Base-by-base conservation (phyloP, 228 moss, liverwort and hornwort species). In the Sphagnum magellanicum region DNA sequence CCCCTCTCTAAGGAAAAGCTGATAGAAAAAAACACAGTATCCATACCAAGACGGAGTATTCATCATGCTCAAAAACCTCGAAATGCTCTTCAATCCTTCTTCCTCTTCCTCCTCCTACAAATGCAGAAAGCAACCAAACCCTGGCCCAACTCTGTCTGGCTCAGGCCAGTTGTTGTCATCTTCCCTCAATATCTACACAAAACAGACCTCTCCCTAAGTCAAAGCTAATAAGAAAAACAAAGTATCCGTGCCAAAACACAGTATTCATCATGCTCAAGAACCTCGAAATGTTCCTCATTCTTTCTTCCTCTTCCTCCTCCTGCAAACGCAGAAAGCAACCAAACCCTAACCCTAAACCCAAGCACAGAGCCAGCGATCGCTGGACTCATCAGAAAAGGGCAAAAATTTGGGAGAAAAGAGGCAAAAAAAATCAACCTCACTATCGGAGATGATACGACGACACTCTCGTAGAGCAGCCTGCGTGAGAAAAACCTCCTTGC, bases 91-190 rank as follows among this genome's bases (percentile, higher is more conserved):
- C 32, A 32, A 32, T 32, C 32, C 32, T 32, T 32, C 32, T 32
- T 32, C 32, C 32, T 32, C 32, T 32, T 3, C 32, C 32, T 32
- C 32, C 32, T 32, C 32, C 32, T 32, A 32, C 32, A 32, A 32
- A 32, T 32, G 32, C 32, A 32, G 32, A 32, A 32, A 32, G 32
- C 32, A 32, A 32, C 32, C 32, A 32, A 32, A 32, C 32, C 32
- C 32, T 32, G 32, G 82, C 67, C 91, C 97, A 69, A 97, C 79
- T 78, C 97, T 87, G 69, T 90, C 93, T 50, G 88, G 88, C 72
- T 93, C 93, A 47, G 91, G 97, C 97, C 90, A 97, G 72, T 79
- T 91, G 73, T 97, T 97, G 84, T 93, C 97, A 74, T 93, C 97
- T 79, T 97, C 97, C 79, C 91, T 97, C 75, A 93, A 88, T 59